Conservation (phyloP, 352 stramenopile species). For the Phytopythium cucurbitacearum region DNA sequence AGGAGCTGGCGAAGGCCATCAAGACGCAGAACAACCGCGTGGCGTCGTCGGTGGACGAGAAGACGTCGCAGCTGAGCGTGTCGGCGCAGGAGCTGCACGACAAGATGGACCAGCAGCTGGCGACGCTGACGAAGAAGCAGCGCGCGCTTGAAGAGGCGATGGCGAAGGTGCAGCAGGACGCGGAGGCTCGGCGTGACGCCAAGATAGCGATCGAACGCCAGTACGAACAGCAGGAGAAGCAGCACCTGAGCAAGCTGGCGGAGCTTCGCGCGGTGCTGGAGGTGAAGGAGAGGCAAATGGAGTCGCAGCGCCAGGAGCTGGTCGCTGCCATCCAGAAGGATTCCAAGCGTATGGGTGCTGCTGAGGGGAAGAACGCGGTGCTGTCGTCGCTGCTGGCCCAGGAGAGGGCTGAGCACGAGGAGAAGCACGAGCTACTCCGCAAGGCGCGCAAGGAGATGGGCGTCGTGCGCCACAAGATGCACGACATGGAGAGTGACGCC, state of each 20-base stretch:
- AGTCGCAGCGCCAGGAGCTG: slow-evolving; percentile 46
- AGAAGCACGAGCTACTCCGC: slow-evolving; percentile 48
- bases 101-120: slow-evolving; percentile 51
- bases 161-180: slow-evolving; percentile 33
- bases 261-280: slow-evolving; percentile 36
- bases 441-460: slow-evolving; percentile 58
- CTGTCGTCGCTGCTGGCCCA: slow-evolving; percentile 55
- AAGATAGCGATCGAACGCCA: slow-evolving; percentile 52
- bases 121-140: slow-evolving; percentile 44
- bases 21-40: slow-evolving; percentile 46
- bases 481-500: slow-evolving; percentile 45
- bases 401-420: slow-evolving; percentile 52
- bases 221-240: slow-evolving; percentile 24
- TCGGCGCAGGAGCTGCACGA: slow-evolving; percentile 38
- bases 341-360: slow-evolving; percentile 55
- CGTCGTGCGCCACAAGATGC: slow-evolving; percentile 51
- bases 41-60: slow-evolving; percentile 44
- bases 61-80: slow-evolving; percentile 29
- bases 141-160: slow-evolving; percentile 53
- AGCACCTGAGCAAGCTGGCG: slow-evolving; percentile 22
- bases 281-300: slow-evolving; percentile 44
- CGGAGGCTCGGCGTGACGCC: slow-evolving; percentile 35
- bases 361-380: slow-evolving; percentile 53
- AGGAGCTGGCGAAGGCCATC: slow-evolving; percentile 53
- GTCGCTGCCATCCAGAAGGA: slow-evolving; percentile 55